Conservation (phyloP, 2,329 filamentous ascomycete genomes). For the Fusarium continuum region DNA sequence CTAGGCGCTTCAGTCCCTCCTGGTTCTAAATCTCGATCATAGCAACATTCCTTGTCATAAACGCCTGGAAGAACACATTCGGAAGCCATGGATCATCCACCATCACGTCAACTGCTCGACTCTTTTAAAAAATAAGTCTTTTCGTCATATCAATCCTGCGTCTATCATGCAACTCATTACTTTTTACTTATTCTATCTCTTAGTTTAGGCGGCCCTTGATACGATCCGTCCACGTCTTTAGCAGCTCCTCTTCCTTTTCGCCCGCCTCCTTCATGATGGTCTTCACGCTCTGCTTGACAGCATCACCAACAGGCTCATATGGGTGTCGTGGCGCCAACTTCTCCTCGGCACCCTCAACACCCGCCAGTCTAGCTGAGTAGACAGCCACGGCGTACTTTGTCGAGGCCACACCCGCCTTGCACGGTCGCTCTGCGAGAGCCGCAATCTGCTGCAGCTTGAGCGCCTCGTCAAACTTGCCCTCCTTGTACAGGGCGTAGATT, state of each 20-base stretch:
- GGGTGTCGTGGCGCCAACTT: conserved; percentile 68
- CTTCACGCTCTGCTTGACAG: conserved; percentile 50
- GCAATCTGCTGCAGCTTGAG: conserved; percentile 68
- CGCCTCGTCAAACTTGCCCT: conserved; percentile 66
- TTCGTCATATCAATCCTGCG: neutral
- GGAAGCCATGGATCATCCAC: neutral
- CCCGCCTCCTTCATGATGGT: conserved; percentile 53
- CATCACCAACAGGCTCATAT: conserved; percentile 61
- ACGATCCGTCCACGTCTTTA: conserved; percentile 27
- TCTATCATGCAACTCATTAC: neutral
- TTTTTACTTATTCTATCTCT: neutral
- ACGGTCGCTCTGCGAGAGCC: conserved; percentile 71
- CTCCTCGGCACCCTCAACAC: conserved; percentile 66
- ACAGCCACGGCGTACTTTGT: conserved; percentile 74
- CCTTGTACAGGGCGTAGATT: conserved; percentile 69
- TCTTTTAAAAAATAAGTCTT: neutral
- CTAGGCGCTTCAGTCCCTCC: neutral
- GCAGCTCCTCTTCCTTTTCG: conserved; percentile 51
- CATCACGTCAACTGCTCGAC: no score
- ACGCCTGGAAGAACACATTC: neutral
- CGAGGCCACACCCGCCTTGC: conserved; percentile 72
- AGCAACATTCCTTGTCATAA: neutral
- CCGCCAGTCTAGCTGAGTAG: conserved; percentile 66
- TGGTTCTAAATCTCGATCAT: neutral
- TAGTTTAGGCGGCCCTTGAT: conserved; percentile 28